These are phyloP conservation scores for Curvularia hawaiiensis DNA, from an alignment of 2,329 filamentous ascomycete genomes.

Conservation along the genomic window DNA sequence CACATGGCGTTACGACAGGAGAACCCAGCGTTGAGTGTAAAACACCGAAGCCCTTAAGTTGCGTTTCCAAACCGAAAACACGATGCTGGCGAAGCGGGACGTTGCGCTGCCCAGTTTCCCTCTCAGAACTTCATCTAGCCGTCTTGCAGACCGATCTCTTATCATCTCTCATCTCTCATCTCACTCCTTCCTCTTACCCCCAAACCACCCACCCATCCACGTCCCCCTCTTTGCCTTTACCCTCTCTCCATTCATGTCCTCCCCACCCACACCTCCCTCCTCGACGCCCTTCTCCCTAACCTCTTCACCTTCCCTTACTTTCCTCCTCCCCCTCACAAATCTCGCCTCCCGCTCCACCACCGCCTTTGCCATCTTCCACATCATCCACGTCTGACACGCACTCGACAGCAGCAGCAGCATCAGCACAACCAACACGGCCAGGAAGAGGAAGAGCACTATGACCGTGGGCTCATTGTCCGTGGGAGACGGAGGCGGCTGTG, in stretches of 20 bases:
- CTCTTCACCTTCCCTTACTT: constrained; percentile 2
- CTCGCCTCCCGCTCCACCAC: constrained; percentile 27
- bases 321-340: constrained; percentile 9
- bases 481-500: too few species aligned
- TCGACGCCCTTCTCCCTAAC: neutral
- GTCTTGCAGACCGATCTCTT: neutral
- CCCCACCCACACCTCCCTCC: constrained; percentile 7
- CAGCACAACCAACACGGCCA: constrained; percentile 32
- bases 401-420: constrained; percentile 27
- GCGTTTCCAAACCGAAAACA: too few species aligned
- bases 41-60: too few species aligned
- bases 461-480: constrained; percentile 18
- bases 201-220: constrained; percentile 10
- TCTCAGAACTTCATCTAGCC: too few species aligned
- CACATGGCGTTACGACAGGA: too few species aligned
- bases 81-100: too few species aligned
- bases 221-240: constrained; percentile 13
- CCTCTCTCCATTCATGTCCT: constrained; percentile 12
- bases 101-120: too few species aligned
- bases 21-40: too few species aligned
- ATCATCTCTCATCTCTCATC: too few species aligned
- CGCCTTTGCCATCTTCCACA: constrained; percentile 29
- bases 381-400: constrained; percentile 31
- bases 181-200: neutral
- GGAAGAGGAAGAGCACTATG: constrained; percentile 34